Percentiles rank a stretch among this genome's conserved stretches.
Conservation (phyloP, 768 basidiomycete genomes). For the Tricholoma sp. region DNA sequence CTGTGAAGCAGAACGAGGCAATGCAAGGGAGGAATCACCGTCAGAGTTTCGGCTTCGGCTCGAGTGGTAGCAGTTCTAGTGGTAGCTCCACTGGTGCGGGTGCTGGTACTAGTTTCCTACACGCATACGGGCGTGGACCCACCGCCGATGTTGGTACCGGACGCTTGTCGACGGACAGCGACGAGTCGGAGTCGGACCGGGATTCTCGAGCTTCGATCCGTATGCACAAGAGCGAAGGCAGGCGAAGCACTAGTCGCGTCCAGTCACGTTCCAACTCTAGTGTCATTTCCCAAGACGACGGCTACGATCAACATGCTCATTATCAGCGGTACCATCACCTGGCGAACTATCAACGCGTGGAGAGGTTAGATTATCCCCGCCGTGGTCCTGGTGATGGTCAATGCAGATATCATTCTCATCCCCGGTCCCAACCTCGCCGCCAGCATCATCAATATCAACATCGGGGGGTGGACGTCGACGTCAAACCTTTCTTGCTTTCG, state of each 20-base stretch:
- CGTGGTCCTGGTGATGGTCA: not conserved
- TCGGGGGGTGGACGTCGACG: not conserved
- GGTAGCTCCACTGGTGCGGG: not conserved
- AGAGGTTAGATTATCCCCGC: not conserved
- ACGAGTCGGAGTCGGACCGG: slow-evolving; percentile 24
- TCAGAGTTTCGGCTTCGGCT: not conserved
- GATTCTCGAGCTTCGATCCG: slow-evolving; percentile 9
- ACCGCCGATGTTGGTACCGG: slow-evolving; percentile 14
- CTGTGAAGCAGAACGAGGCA: slow-evolving; percentile 41
- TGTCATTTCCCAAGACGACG: slow-evolving; percentile 3
- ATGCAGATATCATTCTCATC: not conserved
- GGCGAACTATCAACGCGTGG: not conserved
- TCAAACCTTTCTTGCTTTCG: not conserved
- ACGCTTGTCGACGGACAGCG: slow-evolving; percentile 12
- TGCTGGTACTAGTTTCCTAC: too few relatives aligned
- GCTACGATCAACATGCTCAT: not conserved
- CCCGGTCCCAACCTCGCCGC: not conserved
- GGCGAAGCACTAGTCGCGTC: not conserved
- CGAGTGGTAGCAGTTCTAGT: not conserved
- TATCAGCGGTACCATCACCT: not conserved
- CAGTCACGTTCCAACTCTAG: not conserved
- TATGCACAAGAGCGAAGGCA: not conserved
- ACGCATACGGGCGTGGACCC: not conserved
- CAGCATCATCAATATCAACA: not conserved
- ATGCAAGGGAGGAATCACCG: slow-evolving; percentile 17